phyloP scores from a whole-genome alignment of 768 basidiomycete genomes.

The Lactarius deliciosus region DNA sequence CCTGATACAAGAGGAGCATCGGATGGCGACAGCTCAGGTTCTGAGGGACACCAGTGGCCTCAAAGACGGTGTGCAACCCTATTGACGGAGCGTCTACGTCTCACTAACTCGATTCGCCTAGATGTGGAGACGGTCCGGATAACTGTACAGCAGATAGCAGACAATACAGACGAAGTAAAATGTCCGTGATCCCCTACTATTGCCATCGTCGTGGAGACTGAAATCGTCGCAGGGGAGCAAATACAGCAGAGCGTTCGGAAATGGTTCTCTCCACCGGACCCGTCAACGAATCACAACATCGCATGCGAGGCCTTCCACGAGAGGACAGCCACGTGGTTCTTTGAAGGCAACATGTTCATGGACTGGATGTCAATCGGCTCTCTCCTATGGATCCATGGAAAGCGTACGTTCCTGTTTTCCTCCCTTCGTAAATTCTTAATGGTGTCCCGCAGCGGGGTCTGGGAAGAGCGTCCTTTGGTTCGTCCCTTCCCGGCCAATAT shows the following conservation, averaged over 20 bases:
- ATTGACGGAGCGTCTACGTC: not conserved
- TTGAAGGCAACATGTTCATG: not conserved
- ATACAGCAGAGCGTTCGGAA: too few species aligned
- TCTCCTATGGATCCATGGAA: constrained; percentile 11
- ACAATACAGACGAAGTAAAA: not conserved
- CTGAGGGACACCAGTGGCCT: not conserved
- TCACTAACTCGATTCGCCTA: not conserved
- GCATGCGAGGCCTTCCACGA: not conserved
- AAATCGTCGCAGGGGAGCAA: not conserved
- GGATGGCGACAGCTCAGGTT: not conserved
- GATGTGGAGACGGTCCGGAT: not conserved
- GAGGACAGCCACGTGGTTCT: constrained; percentile 11
- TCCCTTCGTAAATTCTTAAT: not conserved
- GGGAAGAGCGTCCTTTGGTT: constrained; percentile 2
- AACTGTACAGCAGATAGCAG: too few species aligned
- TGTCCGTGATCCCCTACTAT: not conserved
- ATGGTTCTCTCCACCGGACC: constrained; percentile 12
- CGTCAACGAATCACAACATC: constrained; percentile 3
- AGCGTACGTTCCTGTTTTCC: not conserved
- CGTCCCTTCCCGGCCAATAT: not conserved
- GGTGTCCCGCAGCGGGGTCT: not conserved
- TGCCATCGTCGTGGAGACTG: not conserved
- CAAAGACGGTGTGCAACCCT: not conserved
- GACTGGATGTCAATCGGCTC: constrained; percentile 10
- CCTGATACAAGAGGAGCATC: constrained; percentile 8